These are phyloP conservation scores for Astrocystis sublimbata DNA, from an alignment of 495 filamentous ascomycete species.

Conservation along the genomic window DNA sequence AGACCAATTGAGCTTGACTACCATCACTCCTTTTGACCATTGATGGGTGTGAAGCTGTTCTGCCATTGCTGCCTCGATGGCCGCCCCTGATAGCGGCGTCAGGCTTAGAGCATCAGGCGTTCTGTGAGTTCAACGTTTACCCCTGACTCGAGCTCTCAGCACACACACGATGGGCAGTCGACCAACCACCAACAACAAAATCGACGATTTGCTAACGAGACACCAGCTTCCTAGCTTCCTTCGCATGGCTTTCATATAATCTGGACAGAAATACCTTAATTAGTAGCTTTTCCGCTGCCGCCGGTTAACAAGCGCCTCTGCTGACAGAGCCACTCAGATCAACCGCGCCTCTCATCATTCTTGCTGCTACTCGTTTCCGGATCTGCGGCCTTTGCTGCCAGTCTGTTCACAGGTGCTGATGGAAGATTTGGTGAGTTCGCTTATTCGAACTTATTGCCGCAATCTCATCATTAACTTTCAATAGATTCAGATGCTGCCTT, in stretches of 20 bases:
- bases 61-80: constrained; percentile 31
- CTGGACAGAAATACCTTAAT: constrained; percentile 49
- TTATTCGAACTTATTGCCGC: not conserved
- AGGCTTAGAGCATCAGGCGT: constrained; percentile 43
- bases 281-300: constrained; percentile 26
- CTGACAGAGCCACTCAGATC: constrained; percentile 33
- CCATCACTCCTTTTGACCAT: not conserved
- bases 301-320: not conserved
- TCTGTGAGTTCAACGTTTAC: constrained; percentile 36
- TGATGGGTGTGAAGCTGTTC: not conserved
- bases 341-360: constrained; percentile 43
- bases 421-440: constrained; percentile 43
- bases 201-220: constrained; percentile 1
- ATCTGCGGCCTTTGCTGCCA: constrained; percentile 36
- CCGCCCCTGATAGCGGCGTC: constrained; percentile 37
- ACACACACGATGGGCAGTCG: not conserved
- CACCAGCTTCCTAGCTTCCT: constrained; percentile 45
- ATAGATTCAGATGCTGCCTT: constrained; percentile 41
- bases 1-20: not conserved
- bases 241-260: constrained; percentile 45
- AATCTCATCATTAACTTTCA: not conserved
- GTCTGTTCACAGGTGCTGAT: constrained; percentile 44
- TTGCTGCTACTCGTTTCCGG: constrained; percentile 35
- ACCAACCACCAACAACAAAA: not conserved
- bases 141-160: not conserved